Percentiles rank a stretch among this genome's conserved stretches.
Conservation (phyloP, 2,329 filamentous ascomycete genomes). For the Lecanicillium sp. region DNA sequence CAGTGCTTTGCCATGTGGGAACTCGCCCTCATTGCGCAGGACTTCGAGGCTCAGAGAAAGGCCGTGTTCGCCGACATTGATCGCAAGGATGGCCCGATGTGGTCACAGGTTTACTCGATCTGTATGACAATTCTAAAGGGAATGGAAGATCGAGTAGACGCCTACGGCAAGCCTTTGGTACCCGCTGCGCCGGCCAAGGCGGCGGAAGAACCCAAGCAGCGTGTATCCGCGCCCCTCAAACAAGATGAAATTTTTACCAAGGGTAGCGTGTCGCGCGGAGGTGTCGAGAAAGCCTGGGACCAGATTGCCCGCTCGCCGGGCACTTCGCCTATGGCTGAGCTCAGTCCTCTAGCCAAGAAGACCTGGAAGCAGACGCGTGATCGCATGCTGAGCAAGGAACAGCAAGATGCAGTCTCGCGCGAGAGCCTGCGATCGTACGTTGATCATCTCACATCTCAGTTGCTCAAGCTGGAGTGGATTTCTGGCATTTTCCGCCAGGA, state of each 20-base stretch:
- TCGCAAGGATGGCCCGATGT: slow-evolving; percentile 70
- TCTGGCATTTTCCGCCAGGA: slow-evolving; percentile 66
- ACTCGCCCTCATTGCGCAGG: slow-evolving; percentile 69
- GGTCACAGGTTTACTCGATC: slow-evolving; percentile 67
- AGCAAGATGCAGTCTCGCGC: slow-evolving; percentile 47
- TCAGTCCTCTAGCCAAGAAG: slow-evolving; percentile 47
- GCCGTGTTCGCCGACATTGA: slow-evolving; percentile 85
- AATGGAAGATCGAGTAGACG: slow-evolving; percentile 62
- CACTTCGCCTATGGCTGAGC: slow-evolving; percentile 40
- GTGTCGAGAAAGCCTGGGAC: slow-evolving; percentile 41
- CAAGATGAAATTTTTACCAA: slow-evolving; percentile 41
- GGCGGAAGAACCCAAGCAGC: slow-evolving; percentile 26
- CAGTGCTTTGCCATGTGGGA: slow-evolving; percentile 88
- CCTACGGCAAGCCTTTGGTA: slow-evolving; percentile 44
- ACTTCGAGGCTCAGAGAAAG: slow-evolving; percentile 68
- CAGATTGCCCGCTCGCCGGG: slow-evolving; percentile 42
- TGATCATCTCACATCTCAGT: slow-evolving; percentile 38
- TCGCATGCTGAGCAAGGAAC: slow-evolving; percentile 44
- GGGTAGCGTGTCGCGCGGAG: slow-evolving; percentile 33
- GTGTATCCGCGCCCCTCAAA: slow-evolving; percentile 35
- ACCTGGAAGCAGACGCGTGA: slow-evolving; percentile 42
- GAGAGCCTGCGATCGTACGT: slow-evolving; percentile 44
- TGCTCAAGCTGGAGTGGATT: slow-evolving; percentile 45
- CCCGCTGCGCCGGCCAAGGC: slow-evolving; percentile 27
- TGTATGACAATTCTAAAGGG: slow-evolving; percentile 64